phyloP scores from a whole-genome alignment of 2,329 filamentous ascomycete genomes.

The Diaporthe eres region DNA sequence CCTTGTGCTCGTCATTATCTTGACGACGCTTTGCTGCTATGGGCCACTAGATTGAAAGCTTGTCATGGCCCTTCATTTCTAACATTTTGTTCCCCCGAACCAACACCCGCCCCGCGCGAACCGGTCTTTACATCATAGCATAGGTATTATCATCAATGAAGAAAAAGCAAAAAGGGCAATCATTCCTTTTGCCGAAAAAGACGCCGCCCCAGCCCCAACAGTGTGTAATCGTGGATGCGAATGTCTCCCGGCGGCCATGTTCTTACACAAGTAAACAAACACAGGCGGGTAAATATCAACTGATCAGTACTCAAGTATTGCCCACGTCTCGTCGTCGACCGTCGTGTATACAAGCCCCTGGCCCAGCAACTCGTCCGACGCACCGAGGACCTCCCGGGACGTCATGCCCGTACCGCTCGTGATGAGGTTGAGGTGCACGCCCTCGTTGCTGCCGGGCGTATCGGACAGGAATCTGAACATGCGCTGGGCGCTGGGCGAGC shows the following conservation, averaged over 20 bases:
- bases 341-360: constrained; percentile 89
- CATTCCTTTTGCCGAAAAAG: constrained; percentile 37
- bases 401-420: constrained; percentile 75
- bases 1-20: constrained; percentile 33
- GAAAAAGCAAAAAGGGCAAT: constrained; percentile 35
- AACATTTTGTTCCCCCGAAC: constrained; percentile 14
- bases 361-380: constrained; percentile 84
- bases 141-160: constrained; percentile 39
- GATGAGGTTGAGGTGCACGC: constrained; percentile 85
- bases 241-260: constrained; percentile 5
- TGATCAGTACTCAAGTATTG: constrained; percentile 77
- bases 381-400: constrained; percentile 78
- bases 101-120: constrained; percentile 13
- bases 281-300: background rate
- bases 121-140: constrained; percentile 42
- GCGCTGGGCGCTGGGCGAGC: constrained; percentile 73
- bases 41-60: constrained; percentile 28
- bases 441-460: constrained; percentile 82
- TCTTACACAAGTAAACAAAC: constrained; percentile 17
- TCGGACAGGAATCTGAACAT: constrained; percentile 80
- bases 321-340: constrained; percentile 93
- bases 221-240: constrained; percentile 29
- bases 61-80: constrained; percentile 9
- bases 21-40: background rate
- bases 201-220: constrained; percentile 38